phyloP scores from a whole-genome alignment of 2,329 filamentous ascomycete genomes.

The Ilyonectria mors-panacis region DNA sequence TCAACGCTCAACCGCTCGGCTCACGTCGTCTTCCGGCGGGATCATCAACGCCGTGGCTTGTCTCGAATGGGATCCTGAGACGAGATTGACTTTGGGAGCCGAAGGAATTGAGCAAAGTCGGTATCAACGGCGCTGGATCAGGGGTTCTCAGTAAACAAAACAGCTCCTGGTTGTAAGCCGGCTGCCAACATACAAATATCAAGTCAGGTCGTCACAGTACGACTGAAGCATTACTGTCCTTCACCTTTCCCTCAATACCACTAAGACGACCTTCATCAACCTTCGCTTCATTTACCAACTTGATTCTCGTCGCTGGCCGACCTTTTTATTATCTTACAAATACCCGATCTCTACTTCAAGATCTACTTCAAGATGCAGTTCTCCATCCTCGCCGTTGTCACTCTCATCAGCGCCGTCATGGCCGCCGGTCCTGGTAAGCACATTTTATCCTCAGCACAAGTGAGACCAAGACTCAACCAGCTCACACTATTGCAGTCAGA shows the following conservation, averaged over 20 bases:
- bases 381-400: constrained; percentile 62
- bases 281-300: constrained; percentile 30
- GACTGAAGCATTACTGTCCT: constrained; percentile 22
- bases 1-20: constrained; percentile 2
- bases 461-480: constrained; percentile 23
- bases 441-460: background rate
- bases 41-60: constrained; percentile 9
- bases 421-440: constrained; percentile 58
- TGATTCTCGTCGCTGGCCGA: constrained; percentile 67
- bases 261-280: constrained; percentile 16
- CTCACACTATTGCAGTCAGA: constrained; percentile 29
- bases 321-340: constrained; percentile 51
- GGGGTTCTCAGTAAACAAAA: background rate
- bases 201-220: background rate
- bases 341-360: constrained; percentile 53
- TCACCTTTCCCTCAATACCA: constrained; percentile 44
- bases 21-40: constrained; percentile 10
- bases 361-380: constrained; percentile 68
- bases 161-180: background rate
- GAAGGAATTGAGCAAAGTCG: background rate
- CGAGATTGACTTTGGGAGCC: background rate
- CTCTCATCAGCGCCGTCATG: constrained; percentile 63
- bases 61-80: constrained; percentile 27
- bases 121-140: constrained; percentile 1
- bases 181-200: constrained; percentile 29